These are phyloP conservation scores for Colletotrichum siamense DNA, from an alignment of 2,329 filamentous ascomycete species.

Conservation along the genomic window DNA sequence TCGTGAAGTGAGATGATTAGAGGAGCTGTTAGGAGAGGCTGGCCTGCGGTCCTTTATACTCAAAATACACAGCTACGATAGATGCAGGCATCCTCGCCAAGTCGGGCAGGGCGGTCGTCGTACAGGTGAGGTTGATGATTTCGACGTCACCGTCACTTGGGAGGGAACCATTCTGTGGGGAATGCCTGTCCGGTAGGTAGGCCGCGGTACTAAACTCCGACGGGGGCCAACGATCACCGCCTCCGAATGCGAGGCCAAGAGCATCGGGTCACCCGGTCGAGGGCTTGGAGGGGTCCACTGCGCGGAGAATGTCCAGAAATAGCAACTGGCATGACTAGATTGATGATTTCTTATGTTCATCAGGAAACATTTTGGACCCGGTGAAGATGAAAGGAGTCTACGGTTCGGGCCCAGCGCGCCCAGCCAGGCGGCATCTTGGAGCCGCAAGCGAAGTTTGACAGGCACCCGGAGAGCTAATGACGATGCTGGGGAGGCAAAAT, in stretches of 20 bases:
- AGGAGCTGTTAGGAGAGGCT: not conserved
- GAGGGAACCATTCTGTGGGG: slow-evolving; percentile 3
- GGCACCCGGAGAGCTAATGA: not conserved
- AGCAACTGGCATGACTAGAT: not conserved
- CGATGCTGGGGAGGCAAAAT: not conserved
- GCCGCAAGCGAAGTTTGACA: not conserved
- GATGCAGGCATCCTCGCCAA: not conserved
- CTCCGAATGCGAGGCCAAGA: not conserved
- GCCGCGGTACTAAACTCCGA: not conserved
- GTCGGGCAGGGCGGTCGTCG: not conserved
- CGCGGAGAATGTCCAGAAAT: not conserved
- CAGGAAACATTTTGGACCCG: not conserved
- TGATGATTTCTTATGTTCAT: not conserved
- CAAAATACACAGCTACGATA: not conserved
- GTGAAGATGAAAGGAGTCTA: not conserved
- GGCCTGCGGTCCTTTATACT: not conserved
- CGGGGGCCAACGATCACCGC: not conserved
- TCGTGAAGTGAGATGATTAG: not conserved
- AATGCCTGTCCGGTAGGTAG: slow-evolving; percentile 3
- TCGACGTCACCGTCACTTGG: slow-evolving; percentile 9
- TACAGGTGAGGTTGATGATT: not conserved
- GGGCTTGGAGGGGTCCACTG: not conserved
- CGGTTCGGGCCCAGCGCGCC: not conserved
- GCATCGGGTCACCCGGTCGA: not conserved
- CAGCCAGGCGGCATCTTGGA: not conserved